Conservation (phyloP, 2,329 filamentous ascomycete species). For the Diaporthe destruens region DNA sequence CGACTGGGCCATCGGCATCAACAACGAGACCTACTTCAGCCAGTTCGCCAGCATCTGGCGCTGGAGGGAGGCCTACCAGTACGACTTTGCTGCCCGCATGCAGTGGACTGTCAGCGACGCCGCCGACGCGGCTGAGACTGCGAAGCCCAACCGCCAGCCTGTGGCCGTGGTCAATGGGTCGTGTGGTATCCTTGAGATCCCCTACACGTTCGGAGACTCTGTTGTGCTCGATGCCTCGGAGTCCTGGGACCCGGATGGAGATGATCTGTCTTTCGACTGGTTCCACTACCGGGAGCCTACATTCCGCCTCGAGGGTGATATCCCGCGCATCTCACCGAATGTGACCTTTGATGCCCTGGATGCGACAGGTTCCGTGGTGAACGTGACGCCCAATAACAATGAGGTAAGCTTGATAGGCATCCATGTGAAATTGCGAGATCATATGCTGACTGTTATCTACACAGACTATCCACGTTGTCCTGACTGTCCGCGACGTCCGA, state of each 20-base stretch:
- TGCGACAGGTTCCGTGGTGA: slow-evolving; percentile 10
- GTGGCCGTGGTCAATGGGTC: slow-evolving; percentile 45
- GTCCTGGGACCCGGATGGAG: slow-evolving; percentile 43
- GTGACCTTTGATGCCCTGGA: slow-evolving; percentile 22
- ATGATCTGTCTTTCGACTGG: slow-evolving; percentile 42
- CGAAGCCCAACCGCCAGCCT: slow-evolving; percentile 39
- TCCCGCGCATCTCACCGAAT: slow-evolving; percentile 22
- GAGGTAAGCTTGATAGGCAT: neutral
- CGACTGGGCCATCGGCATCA: slow-evolving; percentile 51
- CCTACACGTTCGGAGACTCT: slow-evolving; percentile 36
- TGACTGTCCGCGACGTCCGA: slow-evolving; percentile 21
- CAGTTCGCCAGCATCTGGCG: slow-evolving; percentile 66
- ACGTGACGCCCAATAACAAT: slow-evolving; percentile 27
- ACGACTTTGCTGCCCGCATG: slow-evolving; percentile 51
- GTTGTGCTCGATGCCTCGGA: slow-evolving; percentile 40
- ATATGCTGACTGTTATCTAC: neutral
- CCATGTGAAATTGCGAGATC: neutral
- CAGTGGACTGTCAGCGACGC: slow-evolving; percentile 38
- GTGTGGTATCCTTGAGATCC: slow-evolving; percentile 35
- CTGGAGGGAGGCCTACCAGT: slow-evolving; percentile 65
- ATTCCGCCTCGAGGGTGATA: slow-evolving; percentile 28
- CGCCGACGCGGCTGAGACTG: neutral
- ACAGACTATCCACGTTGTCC: slow-evolving; percentile 30
- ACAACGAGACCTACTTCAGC: slow-evolving; percentile 49
- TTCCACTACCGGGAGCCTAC: slow-evolving; percentile 42